phyloP scores from a whole-genome alignment of 2,329 filamentous ascomycete species.

The Apiospora marii region DNA sequence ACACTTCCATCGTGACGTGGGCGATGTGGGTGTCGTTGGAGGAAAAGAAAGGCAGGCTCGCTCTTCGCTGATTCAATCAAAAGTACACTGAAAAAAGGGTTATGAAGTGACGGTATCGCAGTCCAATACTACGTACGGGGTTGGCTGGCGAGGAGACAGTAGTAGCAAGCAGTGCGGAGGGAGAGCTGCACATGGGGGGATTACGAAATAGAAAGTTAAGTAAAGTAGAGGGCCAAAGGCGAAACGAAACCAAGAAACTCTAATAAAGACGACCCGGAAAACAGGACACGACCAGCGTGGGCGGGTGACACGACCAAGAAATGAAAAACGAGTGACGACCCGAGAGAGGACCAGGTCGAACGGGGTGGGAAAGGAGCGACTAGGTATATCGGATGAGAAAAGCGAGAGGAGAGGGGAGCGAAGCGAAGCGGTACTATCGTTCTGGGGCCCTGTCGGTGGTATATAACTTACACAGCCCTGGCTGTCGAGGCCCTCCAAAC shows the following conservation, averaged over 20 bases:
- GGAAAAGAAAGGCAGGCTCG: not conserved
- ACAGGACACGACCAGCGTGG: slow-evolving; percentile 22
- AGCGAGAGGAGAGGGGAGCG: not conserved
- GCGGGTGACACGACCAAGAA: slow-evolving; percentile 1
- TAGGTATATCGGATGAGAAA: slow-evolving; percentile 6
- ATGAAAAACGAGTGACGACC: slow-evolving; percentile 12
- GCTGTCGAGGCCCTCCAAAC: too few relatives aligned
- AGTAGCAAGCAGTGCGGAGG: not conserved
- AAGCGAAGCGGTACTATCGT: not conserved
- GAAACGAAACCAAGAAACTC: slow-evolving; percentile 16
- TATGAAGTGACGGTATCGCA: not conserved
- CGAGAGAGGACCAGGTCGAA: not conserved
- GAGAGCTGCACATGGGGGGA: not conserved
- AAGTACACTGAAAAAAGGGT: too few relatives aligned
- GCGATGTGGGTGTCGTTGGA: not conserved
- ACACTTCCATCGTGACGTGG: slow-evolving; percentile 9
- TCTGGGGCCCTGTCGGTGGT: not conserved
- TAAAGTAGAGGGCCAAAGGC: not conserved
- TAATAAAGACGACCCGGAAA: not conserved
- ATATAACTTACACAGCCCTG: not conserved
- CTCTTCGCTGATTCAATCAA: too few relatives aligned
- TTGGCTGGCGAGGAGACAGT: not conserved
- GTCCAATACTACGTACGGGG: slow-evolving; percentile 3
- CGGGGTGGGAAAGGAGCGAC: not conserved
- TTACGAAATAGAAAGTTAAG: slow-evolving; percentile 18